Base-by-base conservation (phyloP, 1,284 basidiomycete species). In the Retiboletus flavoniger region DNA sequence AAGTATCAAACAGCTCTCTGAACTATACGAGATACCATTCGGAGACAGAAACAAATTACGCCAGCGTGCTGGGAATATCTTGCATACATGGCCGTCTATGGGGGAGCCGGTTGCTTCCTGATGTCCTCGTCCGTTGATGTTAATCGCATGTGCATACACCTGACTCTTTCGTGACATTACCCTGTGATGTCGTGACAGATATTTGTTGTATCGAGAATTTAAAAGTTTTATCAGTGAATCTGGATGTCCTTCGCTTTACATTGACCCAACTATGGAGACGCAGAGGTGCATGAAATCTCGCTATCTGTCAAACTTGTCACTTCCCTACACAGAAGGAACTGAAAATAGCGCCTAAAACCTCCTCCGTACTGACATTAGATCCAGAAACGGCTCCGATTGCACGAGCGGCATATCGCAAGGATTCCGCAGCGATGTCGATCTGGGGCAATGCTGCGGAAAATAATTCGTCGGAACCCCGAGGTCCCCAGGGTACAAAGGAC, bases 261-360 rank as follows among this genome's bases (percentile, higher is more conserved):
- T 50, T 44, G n/a, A 24, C 29, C 32, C 7, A 13, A 34, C 19
- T 34, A 40, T 11, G 10, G 35, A 45, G 3, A 53, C 11, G 38
- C 4, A 4, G 16, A 35, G 24, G n/a, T 43, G 21, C 9, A 14
- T 38, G 29, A 24, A 7, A 48, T 16, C n/a, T 13, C 7, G 38
- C 43, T 5, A 17, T 38, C 8, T 16, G 17, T 28, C 10, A 3
- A 29, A 19, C 31, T 8, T 14, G 8, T 67, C 48, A 91, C 72
- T 92, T 92, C 31, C 92, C 92, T 54, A 94, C 91, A 66, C 91
- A 94, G 69, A 94, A 94, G 51, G 89, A 87, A 32, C 79, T 76
- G 67, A 95, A 95, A 34, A 95, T 80, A 34, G 80, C 81, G 55
- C 93, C 92, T 19, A 95, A 70, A 8, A 95, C 78, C 57, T 94